Evolutionary conservation across 495 filamentous ascomycete genomes (phyloP), one percentile per base, ranked within the genome.

Genomic region (Pyrenula massariospora): DNA sequence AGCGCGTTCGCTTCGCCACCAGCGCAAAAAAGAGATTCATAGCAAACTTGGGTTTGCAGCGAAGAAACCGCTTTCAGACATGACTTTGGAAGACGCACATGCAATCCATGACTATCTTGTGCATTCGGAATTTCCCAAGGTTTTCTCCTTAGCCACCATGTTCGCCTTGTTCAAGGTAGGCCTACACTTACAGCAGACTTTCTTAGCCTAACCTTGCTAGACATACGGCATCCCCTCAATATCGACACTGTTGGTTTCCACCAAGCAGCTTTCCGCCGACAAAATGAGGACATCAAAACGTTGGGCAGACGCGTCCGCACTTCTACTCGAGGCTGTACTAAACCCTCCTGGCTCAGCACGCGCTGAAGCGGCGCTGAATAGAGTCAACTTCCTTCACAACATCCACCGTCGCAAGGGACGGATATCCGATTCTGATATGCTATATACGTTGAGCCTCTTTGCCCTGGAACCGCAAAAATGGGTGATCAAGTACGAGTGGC

Each of bases 351-450:
- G 54, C 22, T 70, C 69, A 3, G 60, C 65, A 25, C 63, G 70
- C 0, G 57, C 65, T 42, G 53, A 61, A 12, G 56, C 61, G 2
- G 73, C 63, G 3, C 62, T 78, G 10, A 70, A 75, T 10, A 62
- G 77, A 22, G 74, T 77, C 65, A 79, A 79, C 54, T 79, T 68
- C 58, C 61, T 80, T 42, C 77, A 79, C 64, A 59, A 59, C 0
- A 55, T 60, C 0, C 73, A 76, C 50, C 68, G 64, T 15, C 61
- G 62, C 19, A 60, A 64, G 0, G 67, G 70, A n/a, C 65, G 66
- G 47, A 77, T 79, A 55, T 59, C 55, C 2, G 66, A 77, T 55
- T 62, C 63, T 36, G 74, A 78, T 52, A 61, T 77, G 56, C 66
- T 79, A 2, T 71, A 75, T 57, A 77, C 74, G 0, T 53, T 77